phyloP scores from a whole-genome alignment of 805 yeast genomes.

The Yamadazyma nakazawae region DNA sequence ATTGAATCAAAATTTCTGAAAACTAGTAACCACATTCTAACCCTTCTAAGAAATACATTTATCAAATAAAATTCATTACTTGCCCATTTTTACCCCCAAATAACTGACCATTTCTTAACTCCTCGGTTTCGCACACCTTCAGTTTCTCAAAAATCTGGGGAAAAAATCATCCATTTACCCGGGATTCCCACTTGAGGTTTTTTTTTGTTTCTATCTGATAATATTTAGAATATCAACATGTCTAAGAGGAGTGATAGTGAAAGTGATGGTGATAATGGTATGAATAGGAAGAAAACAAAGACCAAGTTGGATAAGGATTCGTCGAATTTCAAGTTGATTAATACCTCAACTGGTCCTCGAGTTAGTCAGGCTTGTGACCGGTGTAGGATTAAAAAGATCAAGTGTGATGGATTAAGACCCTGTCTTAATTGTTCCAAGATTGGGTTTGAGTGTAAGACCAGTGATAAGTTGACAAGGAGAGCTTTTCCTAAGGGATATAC shows the following conservation, averaged over 20 bases:
- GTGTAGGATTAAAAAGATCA: constrained; percentile 71
- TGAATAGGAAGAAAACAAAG: constrained; percentile 1
- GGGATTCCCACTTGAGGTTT: constrained; percentile 4
- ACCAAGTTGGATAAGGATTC: constrained; percentile 16
- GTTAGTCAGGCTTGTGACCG: constrained; percentile 82
- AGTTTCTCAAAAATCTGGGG: constrained; percentile 8
- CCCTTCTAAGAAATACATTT: neutral
- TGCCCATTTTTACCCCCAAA: no score
- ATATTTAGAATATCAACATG: constrained; percentile 1
- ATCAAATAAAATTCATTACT: neutral
- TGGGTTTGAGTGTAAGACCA: constrained; percentile 65
- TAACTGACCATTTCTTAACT: no score
- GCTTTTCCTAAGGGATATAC: constrained; percentile 83
- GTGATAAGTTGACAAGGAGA: constrained; percentile 70
- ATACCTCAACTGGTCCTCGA: constrained; percentile 41
- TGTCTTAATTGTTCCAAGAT: constrained; percentile 66
- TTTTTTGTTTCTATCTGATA: neutral
- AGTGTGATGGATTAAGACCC: constrained; percentile 71
- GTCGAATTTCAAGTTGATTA: constrained; percentile 35
- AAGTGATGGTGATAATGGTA: constrained; percentile 1
- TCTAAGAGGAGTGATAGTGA: constrained; percentile 5
- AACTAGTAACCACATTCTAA: neutral
- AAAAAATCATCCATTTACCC: constrained; percentile 6
- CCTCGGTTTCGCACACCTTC: constrained; percentile 1
- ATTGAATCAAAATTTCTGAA: neutral